phyloP scores from a whole-genome alignment of 495 filamentous ascomycete genomes.

The Neurospora sp. region DNA sequence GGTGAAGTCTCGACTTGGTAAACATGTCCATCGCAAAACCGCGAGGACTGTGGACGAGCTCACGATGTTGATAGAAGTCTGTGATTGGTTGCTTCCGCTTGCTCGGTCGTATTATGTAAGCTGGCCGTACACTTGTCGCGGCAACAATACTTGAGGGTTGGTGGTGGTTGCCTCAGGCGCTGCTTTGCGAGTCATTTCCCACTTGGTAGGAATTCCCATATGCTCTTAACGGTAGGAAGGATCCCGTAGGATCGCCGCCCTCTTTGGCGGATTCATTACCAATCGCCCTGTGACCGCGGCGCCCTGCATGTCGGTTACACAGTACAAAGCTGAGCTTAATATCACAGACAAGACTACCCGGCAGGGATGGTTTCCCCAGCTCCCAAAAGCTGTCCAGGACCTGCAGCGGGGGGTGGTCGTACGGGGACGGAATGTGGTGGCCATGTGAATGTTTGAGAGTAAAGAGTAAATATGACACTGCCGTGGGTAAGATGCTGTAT shows the following conservation, averaged over 20 bases:
- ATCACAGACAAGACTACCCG: not conserved
- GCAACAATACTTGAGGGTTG: no score
- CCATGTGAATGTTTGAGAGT: not conserved
- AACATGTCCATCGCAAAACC: not conserved
- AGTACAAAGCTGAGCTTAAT: not conserved
- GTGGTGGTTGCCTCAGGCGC: not conserved
- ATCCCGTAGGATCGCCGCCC: not conserved
- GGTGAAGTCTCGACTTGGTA: not conserved
- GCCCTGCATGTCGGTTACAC: slow-evolving; percentile 8
- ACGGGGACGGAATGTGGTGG: not conserved
- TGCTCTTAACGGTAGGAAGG: no score
- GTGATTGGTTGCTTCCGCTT: not conserved
- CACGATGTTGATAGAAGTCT: not conserved
- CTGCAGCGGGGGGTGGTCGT: not conserved
- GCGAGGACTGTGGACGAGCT: not conserved
- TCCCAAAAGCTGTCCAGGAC: not conserved
- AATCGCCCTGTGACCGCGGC: slow-evolving; percentile 12
- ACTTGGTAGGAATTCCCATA: not conserved
- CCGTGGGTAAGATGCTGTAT: not conserved
- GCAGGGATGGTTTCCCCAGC: not conserved
- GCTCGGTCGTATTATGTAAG: not conserved
- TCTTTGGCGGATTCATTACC: not conserved
- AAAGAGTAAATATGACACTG: not conserved
- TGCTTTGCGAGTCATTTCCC: not conserved
- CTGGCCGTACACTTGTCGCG: not conserved